Base-by-base conservation (phyloP, 495 filamentous ascomycete species). In the Daldinia loculata region DNA sequence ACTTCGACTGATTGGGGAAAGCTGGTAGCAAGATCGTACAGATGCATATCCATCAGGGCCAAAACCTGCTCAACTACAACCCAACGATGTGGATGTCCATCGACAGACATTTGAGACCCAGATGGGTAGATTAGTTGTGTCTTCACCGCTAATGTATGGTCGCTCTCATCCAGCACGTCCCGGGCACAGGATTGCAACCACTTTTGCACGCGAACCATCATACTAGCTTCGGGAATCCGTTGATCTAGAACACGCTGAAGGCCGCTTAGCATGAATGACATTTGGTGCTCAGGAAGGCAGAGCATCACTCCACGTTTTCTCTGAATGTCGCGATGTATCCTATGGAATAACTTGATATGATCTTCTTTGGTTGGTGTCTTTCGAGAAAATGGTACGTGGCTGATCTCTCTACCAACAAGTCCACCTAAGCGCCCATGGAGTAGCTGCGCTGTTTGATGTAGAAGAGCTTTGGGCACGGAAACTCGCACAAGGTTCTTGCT, bases 161-260 rank as follows among this genome's bases (percentile, higher is more conserved):
- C 90, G 52, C 87, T 88, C 72, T 92, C 89, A 60, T 92, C 89
- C 0, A 92, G 72, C 14, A 92, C 80, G 63, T 90, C 85, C 2
- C 88, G 75, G 0, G 81, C 83, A 8, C 74, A 69, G 0, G 30
- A 43, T 8, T 83, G 69, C 5, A 91, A 76, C 65, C 83, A 84
- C 4, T 74, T 52, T 30, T 88, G 80, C 0, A 80, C 80, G 6
- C 74, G 43, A 3, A 85, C 68, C 50, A 72, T 65, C 48, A 65
- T 67, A 17, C 27, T 68, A 9, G 63, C 69, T 38, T 71, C 70
- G 8, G 61, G 65, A 24, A 72, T 69, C 39, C 52, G 56, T 15
- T 70, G 69, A 69, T 84, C 80, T 7, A 77, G 72, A 15, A 87
- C 75, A 19, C 78, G 72, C 73, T 86, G 83, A 4, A 82, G 67